phyloP scores from a whole-genome alignment of 2,329 filamentous ascomycete species.

The Trichoderma harzianum region DNA sequence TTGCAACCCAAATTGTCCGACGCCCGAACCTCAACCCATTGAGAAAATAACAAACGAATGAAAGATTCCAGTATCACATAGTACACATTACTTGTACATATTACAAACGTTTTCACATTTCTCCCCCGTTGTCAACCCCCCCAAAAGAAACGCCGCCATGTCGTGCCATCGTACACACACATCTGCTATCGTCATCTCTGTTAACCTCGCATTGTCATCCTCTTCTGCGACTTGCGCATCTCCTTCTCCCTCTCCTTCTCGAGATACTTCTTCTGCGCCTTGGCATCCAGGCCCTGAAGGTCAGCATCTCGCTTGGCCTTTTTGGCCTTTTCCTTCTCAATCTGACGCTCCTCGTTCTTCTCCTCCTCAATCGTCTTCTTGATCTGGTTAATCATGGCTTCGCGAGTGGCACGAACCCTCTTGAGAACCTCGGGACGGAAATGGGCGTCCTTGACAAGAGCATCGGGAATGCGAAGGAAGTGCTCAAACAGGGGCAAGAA shows the following conservation, averaged over 20 bases:
- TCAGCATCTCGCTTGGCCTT: constrained; percentile 88
- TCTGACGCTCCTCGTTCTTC: constrained; percentile 73
- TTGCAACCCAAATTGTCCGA: background rate
- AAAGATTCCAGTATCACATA: constrained; percentile 14
- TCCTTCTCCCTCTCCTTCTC: constrained; percentile 79
- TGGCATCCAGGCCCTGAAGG: constrained; percentile 71
- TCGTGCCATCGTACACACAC: background rate
- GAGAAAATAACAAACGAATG: background rate
- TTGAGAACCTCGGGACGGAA: constrained; percentile 89
- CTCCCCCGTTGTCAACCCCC: background rate
- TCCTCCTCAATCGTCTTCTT: constrained; percentile 74
- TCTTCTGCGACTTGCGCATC: constrained; percentile 53
- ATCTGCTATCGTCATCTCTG: constrained; percentile 38
- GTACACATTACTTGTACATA: constrained; percentile 19
- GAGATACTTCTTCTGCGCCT: constrained; percentile 81
- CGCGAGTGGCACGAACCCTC: constrained; percentile 76
- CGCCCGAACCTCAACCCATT: background rate
- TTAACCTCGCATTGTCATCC: constrained; percentile 51
- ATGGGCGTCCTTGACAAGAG: constrained; percentile 70
- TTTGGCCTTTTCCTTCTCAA: constrained; percentile 70
- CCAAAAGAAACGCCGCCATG: background rate
- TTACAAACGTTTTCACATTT: background rate
- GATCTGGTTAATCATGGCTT: constrained; percentile 75
- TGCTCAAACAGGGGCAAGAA: constrained; percentile 74
- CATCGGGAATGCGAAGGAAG: constrained; percentile 82